phyloP scores from a whole-genome alignment of 257 asterid genomes.

The Solanum clarkiae region DNA sequence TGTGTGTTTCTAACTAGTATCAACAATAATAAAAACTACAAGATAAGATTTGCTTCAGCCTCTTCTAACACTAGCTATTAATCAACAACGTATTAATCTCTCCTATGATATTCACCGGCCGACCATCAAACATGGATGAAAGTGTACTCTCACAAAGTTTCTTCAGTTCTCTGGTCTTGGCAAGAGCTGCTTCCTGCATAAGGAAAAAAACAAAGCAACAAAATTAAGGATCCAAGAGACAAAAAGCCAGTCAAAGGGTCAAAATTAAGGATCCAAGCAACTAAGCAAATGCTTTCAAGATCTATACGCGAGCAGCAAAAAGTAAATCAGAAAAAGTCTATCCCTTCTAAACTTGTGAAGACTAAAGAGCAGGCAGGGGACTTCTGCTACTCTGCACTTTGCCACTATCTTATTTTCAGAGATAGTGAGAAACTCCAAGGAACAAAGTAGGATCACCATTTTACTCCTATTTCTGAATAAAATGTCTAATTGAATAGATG shows the following conservation, averaged over 20 bases:
- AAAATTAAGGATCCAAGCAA: too few relatives aligned
- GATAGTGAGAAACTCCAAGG: too few relatives aligned
- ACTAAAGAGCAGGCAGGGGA: not conserved
- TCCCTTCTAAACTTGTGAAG: not conserved
- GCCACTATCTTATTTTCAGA: not conserved
- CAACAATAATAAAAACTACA: not conserved
- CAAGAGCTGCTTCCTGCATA: conserved; percentile 67
- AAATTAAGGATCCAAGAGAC: not conserved
- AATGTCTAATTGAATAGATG: too few relatives aligned
- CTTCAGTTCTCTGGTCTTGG: conserved; percentile 67
- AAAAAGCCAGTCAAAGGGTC: not conserved
- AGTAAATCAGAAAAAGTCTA: not conserved
- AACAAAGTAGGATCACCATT: too few relatives aligned
- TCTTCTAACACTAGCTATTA: conserved; percentile 19
- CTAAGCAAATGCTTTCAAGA: not conserved
- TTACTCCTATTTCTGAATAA: too few relatives aligned
- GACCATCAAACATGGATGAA: conserved; percentile 66
- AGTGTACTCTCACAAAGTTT: conserved; percentile 64
- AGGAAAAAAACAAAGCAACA: not conserved
- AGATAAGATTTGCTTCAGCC: not conserved
- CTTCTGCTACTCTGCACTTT: not conserved
- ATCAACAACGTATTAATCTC: conserved; percentile 65
- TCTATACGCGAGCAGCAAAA: not conserved
- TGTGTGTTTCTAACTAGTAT: not conserved
- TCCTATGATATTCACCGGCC: conserved; percentile 81